Percentiles rank a stretch among this genome's conserved stretches.
Conservation (phyloP, 169 alveolate species). For the Eimeria tenella region DNA sequence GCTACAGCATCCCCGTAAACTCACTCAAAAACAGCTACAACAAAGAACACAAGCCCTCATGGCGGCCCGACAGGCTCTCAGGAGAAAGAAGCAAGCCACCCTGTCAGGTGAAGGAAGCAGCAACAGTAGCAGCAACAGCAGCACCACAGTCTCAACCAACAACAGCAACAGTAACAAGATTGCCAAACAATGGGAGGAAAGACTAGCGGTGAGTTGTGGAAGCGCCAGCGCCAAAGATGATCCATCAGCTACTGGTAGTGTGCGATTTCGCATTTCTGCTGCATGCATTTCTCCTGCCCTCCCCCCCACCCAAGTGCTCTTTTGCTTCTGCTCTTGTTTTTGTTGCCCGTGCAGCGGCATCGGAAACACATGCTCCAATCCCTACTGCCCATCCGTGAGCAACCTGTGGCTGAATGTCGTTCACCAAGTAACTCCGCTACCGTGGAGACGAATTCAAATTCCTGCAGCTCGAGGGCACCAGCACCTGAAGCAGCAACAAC, state of each 20-base stretch:
- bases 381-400: slow-evolving; percentile 3
- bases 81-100: slow-evolving; percentile 35
- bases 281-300: too few species aligned
- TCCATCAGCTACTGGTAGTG: too few species aligned
- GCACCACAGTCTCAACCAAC: slow-evolving; percentile 3
- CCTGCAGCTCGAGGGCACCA: not conserved
- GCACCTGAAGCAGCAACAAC: not conserved
- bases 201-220: slow-evolving; percentile 47
- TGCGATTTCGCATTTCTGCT: not conserved
- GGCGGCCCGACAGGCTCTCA: slow-evolving; percentile 7
- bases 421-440: not conserved
- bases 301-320: not conserved
- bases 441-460: not conserved
- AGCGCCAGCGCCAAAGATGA: not conserved
- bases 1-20: slow-evolving; percentile 47
- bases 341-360: slow-evolving; percentile 38
- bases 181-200: slow-evolving; percentile 32
- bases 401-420: not conserved
- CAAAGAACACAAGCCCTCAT: slow-evolving; percentile 26
- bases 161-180: slow-evolving; percentile 19
- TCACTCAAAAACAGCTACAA: slow-evolving; percentile 47
- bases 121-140: slow-evolving; percentile 15
- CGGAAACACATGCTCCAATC: slow-evolving; percentile 38
- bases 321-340: slow-evolving; percentile 8
- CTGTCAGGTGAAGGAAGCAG: not conserved